Evolutionary conservation across 306 rosid genomes (phyloP).

Genomic region (Crataegus laevigata): DNA sequence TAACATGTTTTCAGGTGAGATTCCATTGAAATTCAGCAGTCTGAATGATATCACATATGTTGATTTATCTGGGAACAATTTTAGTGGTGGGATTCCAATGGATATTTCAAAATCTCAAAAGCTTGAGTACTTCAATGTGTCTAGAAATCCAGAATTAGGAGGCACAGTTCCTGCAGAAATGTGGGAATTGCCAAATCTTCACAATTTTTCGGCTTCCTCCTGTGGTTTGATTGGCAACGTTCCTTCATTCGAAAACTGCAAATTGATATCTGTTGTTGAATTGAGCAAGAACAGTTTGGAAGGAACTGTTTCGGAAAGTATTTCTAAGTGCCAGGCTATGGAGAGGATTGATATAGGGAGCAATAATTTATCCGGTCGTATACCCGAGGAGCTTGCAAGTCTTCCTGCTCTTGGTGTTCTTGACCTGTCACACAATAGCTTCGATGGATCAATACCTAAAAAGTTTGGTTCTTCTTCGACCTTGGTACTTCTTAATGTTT

Average conservation of each 20-base stretch:
- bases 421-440: constrained; percentile 61
- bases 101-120: constrained; percentile 54
- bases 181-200: constrained; percentile 61
- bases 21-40: constrained; percentile 51
- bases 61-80: constrained; percentile 64
- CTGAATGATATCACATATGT: constrained; percentile 57
- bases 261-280: constrained; percentile 52
- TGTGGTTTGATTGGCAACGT: constrained; percentile 55
- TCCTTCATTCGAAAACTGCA: constrained; percentile 59
- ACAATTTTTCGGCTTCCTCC: constrained; percentile 68
- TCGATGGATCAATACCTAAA: constrained; percentile 64
- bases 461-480: constrained; percentile 58
- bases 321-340: constrained; percentile 58
- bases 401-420: constrained; percentile 50
- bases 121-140: constrained; percentile 67
- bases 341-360: constrained; percentile 39
- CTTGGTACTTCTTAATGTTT: constrained; percentile 70
- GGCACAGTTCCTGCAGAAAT: constrained; percentile 49
- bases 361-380: constrained; percentile 63
- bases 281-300: constrained; percentile 49
- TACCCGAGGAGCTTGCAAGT: constrained; percentile 67
- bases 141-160: constrained; percentile 49
- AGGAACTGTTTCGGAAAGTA: constrained; percentile 47
- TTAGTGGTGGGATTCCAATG: constrained; percentile 71
- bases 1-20: constrained; percentile 60